A percentile compares a stretch with the other conserved stretches of the same genome.
Evolutionary conservation across 352 stramenopile genomes (phyloP).

Genomic region (Phytophthora kernoviae): DNA sequence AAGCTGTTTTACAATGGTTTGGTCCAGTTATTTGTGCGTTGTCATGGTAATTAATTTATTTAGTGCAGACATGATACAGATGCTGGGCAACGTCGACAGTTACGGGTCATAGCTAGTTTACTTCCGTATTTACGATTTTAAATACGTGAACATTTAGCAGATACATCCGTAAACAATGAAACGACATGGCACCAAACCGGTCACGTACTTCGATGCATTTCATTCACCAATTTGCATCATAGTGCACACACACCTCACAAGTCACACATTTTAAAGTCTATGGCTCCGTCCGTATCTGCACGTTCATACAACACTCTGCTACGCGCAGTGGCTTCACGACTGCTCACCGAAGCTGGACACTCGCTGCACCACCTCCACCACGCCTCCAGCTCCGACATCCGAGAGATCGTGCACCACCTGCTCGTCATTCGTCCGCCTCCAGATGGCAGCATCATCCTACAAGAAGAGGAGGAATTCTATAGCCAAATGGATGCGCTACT

Average conservation of each 20-base stretch:
- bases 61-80: too few relatives aligned
- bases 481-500: slow-evolving; percentile 30
- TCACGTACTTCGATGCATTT: not conserved
- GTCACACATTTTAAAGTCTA: slow-evolving; percentile 5
- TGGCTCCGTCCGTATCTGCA: slow-evolving; percentile 19
- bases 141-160: too few relatives aligned
- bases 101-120: too few relatives aligned
- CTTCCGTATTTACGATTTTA: too few relatives aligned
- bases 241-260: slow-evolving; percentile 5
- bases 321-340: slow-evolving; percentile 27
- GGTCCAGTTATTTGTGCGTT: too few relatives aligned
- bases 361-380: slow-evolving; percentile 43
- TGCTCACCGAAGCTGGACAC: slow-evolving; percentile 46
- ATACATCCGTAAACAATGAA: too few relatives aligned
- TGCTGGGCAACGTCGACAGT: too few relatives aligned
- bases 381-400: slow-evolving; percentile 42
- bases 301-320: slow-evolving; percentile 41
- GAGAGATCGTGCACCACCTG: slow-evolving; percentile 59
- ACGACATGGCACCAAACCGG: too few relatives aligned
- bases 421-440: slow-evolving; percentile 46
- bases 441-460: slow-evolving; percentile 23
- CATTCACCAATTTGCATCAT: slow-evolving; percentile 26
- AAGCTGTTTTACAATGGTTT: too few relatives aligned
- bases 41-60: too few relatives aligned
- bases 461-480: slow-evolving; percentile 46